A percentile compares a stretch with the other conserved stretches of the same genome.
Conservation (phyloP, 441 rosid genomes). For the Gossypium schwendimanii region DNA sequence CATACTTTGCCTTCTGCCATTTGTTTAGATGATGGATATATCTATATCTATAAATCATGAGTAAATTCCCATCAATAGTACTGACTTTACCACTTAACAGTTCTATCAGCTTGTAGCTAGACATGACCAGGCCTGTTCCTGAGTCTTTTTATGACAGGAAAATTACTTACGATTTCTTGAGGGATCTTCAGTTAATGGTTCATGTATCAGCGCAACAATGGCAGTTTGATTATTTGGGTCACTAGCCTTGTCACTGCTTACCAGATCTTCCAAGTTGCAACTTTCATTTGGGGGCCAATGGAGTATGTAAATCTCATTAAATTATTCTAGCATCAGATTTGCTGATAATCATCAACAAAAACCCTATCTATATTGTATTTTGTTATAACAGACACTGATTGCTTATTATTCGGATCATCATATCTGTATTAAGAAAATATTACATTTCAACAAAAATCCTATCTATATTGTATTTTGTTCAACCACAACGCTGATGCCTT, state of each 20-base stretch:
- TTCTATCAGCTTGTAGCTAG: neutral
- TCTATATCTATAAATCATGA: neutral
- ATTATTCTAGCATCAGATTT: no score
- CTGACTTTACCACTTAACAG: neutral
- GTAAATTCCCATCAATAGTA: neutral
- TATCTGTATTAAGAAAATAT: no score
- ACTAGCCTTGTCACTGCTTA: neutral
- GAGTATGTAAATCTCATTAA: no score
- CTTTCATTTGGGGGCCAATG: neutral
- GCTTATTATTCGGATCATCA: no score
- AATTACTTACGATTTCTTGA: no score
- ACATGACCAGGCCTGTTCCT: neutral
- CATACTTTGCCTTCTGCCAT: neutral
- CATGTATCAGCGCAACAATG: neutral
- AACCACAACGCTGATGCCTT: no score
- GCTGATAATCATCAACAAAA: no score
- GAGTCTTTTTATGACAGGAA: neutral
- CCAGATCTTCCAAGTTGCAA: neutral
- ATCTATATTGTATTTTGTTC: no score
- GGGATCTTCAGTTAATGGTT: no score
- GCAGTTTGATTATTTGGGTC: neutral
- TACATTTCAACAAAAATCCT: no score
- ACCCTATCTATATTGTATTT: no score
- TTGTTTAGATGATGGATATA: neutral
- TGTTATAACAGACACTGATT: no score